Conservation (phyloP, 1,284 basidiomycete species). For the Volvariella volvacea region DNA sequence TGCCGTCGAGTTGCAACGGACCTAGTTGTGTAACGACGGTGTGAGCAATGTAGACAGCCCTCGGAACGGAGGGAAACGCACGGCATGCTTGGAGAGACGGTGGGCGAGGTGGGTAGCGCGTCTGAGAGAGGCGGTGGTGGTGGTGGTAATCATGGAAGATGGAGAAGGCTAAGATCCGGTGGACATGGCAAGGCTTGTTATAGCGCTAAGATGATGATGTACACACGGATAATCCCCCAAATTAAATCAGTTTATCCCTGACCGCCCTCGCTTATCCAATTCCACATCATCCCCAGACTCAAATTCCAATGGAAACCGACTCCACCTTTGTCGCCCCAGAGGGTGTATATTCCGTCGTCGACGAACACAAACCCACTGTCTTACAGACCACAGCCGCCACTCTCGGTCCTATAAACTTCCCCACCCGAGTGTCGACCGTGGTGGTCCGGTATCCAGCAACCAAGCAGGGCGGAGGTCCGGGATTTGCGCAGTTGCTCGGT, state of each 20-base stretch:
- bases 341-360: conserved; percentile 80
- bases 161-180: conserved; percentile 35
- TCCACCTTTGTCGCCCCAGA: conserved; percentile 72
- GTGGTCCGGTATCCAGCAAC: conserved; percentile 54
- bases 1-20: conserved; percentile 42
- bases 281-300: conserved; percentile 8
- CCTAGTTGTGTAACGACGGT: conserved; percentile 13
- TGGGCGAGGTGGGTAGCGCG: conserved; percentile 13
- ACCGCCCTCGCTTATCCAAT: conserved; percentile 1
- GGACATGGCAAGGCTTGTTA: conserved; percentile 10
- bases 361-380: conserved; percentile 66
- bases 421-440: conserved; percentile 57
- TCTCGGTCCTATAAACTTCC: conserved; percentile 42
- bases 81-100: conserved; percentile 10
- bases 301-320: conserved; percentile 63
- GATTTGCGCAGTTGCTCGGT: conserved; percentile 61
- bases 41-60: conserved; percentile 4
- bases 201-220: conserved; percentile 11
- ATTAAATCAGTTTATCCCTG: neutral
- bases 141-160: conserved; percentile 28
- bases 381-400: conserved; percentile 39
- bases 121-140: conserved; percentile 8
- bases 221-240: conserved; percentile 3
- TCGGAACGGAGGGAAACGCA: conserved; percentile 13
- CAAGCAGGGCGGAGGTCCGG: conserved; percentile 49